Conservation (phyloP, 257 asterid genomes). For the Solanum sejunctum region DNA sequence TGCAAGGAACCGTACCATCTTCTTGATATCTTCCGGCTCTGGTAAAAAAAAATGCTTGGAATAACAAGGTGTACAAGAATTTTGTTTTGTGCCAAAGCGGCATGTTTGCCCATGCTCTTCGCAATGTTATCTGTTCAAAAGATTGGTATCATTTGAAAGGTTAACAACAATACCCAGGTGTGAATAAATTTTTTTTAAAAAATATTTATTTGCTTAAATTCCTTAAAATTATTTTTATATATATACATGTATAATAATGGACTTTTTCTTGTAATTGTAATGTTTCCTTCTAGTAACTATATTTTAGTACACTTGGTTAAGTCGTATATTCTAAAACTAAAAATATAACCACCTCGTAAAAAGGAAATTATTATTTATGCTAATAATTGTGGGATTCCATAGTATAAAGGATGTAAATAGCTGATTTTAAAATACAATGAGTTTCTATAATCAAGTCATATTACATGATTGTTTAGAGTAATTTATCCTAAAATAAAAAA, state of each 20-base stretch:
- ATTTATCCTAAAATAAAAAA: background rate
- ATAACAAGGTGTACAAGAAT: conserved; percentile 49
- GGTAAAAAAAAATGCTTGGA: conserved; percentile 90
- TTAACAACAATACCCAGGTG: background rate
- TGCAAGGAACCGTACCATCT: conserved; percentile 34
- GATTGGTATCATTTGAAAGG: background rate
- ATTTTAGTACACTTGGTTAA: background rate
- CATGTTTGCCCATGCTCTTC: conserved; percentile 87
- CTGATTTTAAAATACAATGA: background rate
- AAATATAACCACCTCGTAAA: background rate
- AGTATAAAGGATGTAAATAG: background rate
- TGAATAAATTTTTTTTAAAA: background rate
- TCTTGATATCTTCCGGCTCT: conserved; percentile 46
- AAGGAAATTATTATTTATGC: background rate
- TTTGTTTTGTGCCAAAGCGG: conserved; percentile 90
- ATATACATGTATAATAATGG: background rate
- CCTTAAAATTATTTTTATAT: background rate
- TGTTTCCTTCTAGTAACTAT: background rate
- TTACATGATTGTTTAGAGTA: background rate
- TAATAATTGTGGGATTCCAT: background rate
- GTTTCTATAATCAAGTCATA: background rate
- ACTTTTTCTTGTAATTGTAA: background rate
- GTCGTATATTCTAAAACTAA: background rate
- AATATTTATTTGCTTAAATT: background rate
- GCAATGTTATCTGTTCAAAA: conserved; percentile 49